These are phyloP conservation scores for Aspergillus ochraceoroseus DNA, from an alignment of 2,329 filamentous ascomycete species.

Conservation along the genomic window DNA sequence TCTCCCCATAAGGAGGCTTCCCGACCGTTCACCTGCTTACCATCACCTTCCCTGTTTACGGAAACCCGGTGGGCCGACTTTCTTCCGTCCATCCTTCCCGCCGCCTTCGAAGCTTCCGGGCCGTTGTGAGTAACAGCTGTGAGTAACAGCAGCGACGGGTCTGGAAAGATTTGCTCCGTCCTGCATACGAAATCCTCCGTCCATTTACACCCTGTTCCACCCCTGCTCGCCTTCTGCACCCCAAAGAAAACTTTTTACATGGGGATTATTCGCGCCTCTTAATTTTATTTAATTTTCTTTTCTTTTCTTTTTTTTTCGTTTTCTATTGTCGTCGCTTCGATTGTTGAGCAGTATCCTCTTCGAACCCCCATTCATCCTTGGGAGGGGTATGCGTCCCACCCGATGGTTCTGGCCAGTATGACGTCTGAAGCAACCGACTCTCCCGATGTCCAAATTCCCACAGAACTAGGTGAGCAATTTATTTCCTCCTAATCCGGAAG, in stretches of 20 bases:
- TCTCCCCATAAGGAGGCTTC: no score
- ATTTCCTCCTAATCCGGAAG: constrained; percentile 6
- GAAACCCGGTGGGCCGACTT: constrained; percentile 16
- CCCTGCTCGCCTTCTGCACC: neutral
- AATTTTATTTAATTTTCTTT: neutral
- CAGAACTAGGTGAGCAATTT: constrained; percentile 32
- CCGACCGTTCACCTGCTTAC: neutral
- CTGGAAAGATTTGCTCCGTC: constrained; percentile 31
- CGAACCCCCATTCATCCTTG: constrained; percentile 6
- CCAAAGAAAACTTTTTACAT: constrained; percentile 4
- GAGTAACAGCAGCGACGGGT: constrained; percentile 18
- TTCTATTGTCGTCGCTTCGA: no score
- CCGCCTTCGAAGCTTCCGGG: constrained; percentile 15
- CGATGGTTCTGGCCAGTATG: constrained; percentile 31
- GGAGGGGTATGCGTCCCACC: constrained; percentile 37
- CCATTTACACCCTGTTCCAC: constrained; percentile 32
- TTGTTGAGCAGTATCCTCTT: no score
- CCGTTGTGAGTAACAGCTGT: constrained; percentile 21
- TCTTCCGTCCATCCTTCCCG: constrained; percentile 10
- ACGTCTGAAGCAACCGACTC: constrained; percentile 35
- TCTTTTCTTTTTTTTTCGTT: no score
- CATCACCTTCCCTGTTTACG: constrained; percentile 5
- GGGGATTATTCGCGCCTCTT: neutral
- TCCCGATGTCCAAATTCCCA: constrained; percentile 23
- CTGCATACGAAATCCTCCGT: constrained; percentile 24